Evolutionary conservation across 2,329 filamentous ascomycete species (phyloP), one percentile per base, ranked within the genome.

Genomic region (Leptosphaerulina australis): DNA sequence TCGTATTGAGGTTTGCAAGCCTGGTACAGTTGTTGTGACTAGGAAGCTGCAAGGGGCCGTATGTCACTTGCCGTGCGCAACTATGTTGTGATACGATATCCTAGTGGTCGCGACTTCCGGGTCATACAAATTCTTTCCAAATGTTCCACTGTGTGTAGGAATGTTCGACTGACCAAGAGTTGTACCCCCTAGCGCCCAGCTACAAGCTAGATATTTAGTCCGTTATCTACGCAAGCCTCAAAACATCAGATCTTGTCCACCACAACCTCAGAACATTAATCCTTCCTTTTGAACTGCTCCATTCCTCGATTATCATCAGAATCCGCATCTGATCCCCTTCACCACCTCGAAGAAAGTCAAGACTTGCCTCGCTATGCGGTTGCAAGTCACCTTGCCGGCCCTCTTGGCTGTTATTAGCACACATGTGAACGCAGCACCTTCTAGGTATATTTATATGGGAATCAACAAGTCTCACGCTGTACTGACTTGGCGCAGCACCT

Each of bases 361-460:
- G 4, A 22, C 15, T 10, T 14, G 11, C 11, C 22, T 25, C 48
- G 44, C 1, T 15, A 65, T 65, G 62, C 44, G 44, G 11, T 10
- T 37, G 3, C 38, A 25, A 14, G 9, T 44, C 5, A 50, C 40
- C 10, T 38, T 65, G 10, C 45, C 50, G 24, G 37, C 53, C 26
- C 21, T 59, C 8, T 30, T 65, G 36, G 55, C 48, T 15, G 37
- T 50, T 22, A 37, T 33, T 3, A 38, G 26, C 21, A 38, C 47
- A 18, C 12, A 59, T 26, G 58, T 59, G 11, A n/a, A 35, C 20
- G 58, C 58, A 18, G 53, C 57, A 14, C 63, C 63, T 9, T 38
- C 60, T 24, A 56, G 31, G 64, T 65, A 53, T 8, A 50, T 2
- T 18, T n/a, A 21, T 5, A 10, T 15, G 9, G 22, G 4, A 24